Evolutionary conservation across 2,329 filamentous ascomycete species (phyloP).

Genomic region (Fusarium falciforme): DNA sequence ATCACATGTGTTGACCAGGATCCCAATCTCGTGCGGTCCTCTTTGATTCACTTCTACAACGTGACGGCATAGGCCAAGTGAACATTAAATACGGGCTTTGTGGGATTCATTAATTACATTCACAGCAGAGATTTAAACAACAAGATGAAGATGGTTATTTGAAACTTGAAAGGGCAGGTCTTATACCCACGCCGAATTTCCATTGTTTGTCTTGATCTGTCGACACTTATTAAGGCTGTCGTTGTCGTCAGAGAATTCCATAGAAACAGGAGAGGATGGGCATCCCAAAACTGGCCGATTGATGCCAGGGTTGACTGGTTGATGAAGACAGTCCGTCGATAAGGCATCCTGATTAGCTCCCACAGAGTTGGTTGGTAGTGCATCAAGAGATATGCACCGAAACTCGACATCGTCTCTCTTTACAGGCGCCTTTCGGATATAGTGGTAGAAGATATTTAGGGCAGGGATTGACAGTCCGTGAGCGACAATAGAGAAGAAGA

Average conservation of each 20-base stretch:
- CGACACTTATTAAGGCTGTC: not conserved
- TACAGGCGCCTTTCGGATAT: not conserved
- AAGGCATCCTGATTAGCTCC: not conserved
- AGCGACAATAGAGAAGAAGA: slow-evolving; percentile 38
- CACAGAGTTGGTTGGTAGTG: not conserved
- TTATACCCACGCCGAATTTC: not conserved
- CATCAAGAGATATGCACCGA: not conserved
- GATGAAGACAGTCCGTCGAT: not conserved
- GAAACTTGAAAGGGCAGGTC: not conserved
- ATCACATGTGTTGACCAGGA: too few relatives aligned
- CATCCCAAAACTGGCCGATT: not conserved
- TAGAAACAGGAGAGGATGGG: not conserved
- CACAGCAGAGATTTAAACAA: not conserved
- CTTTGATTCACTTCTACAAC: not conserved
- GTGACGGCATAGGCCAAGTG: not conserved
- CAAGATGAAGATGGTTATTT: not conserved
- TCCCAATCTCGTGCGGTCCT: too few relatives aligned
- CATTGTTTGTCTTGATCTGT: not conserved
- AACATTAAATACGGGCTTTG: not conserved
- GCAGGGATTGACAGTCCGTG: not conserved
- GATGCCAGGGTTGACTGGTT: not conserved
- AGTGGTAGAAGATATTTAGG: not conserved
- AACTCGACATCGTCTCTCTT: not conserved
- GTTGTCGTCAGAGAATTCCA: not conserved
- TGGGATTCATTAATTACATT: not conserved